Percentiles rank a stretch among this genome's conserved stretches.
phyloP scores from a whole-genome alignment of 208 protist genomes.

The Crithidia bombi region DNA sequence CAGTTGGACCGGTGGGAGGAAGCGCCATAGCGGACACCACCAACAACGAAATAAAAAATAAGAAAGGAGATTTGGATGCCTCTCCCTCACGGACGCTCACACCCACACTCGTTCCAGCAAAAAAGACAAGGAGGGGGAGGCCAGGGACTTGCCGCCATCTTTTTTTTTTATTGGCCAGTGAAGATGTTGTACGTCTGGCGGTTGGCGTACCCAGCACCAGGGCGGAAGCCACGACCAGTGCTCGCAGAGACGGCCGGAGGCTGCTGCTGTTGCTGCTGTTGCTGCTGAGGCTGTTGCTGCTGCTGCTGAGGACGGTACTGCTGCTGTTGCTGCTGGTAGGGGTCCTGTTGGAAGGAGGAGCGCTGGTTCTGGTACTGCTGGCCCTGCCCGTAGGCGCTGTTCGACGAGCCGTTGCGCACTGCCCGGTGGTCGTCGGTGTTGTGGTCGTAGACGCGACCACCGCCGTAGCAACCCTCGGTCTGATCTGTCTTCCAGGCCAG shows the following conservation, averaged over 20 bases:
- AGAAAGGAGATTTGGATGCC: not conserved
- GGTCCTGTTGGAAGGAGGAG: constrained; percentile 24
- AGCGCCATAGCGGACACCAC: not conserved
- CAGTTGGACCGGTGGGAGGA: not conserved
- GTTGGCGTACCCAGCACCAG: constrained; percentile 79
- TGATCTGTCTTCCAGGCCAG: constrained; percentile 84
- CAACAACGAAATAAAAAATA: not conserved
- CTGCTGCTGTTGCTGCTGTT: constrained; percentile 3
- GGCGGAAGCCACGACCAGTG: constrained; percentile 64
- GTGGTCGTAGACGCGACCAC: constrained; percentile 74
- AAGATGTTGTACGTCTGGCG: constrained; percentile 89
- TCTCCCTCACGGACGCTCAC: too few relatives aligned
- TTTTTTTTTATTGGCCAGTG: constrained; percentile 61
- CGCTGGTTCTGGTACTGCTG: not conserved
- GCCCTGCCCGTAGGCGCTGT: not conserved
- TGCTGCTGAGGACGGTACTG: constrained; percentile 18
- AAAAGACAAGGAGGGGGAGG: too few relatives aligned
- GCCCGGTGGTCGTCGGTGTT: constrained; percentile 52
- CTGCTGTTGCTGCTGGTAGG: constrained; percentile 22
- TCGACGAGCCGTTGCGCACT: not conserved
- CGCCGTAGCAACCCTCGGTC: constrained; percentile 78
- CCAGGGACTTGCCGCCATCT: too few relatives aligned
- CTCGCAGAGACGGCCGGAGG: constrained; percentile 30
- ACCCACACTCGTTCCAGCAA: too few relatives aligned
- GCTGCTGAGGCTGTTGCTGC: constrained; percentile 29